Evolutionary conservation across 2,329 filamentous ascomycete species (phyloP).

Genomic region (Trichoderma sp.): DNA sequence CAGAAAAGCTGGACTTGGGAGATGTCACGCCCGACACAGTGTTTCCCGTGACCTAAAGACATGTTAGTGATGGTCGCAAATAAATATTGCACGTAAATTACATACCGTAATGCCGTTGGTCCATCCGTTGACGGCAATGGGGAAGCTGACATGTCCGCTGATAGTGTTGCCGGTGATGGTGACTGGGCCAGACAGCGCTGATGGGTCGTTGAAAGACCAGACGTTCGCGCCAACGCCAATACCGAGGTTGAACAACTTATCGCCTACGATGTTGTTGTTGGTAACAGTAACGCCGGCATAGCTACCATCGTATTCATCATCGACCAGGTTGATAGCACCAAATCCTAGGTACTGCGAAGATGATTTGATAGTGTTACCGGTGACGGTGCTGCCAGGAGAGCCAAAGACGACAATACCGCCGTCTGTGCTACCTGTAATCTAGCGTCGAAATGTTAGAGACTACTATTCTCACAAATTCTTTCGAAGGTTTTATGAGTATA

Average conservation of each 20-base stretch:
- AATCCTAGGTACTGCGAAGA: constrained; percentile 31
- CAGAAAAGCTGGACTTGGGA: constrained; percentile 30
- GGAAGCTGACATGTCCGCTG: constrained; percentile 31
- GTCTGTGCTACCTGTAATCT: constrained; percentile 32
- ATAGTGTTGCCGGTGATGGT: constrained; percentile 30
- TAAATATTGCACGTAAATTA: background rate
- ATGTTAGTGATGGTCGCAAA: background rate
- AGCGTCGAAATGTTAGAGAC: background rate
- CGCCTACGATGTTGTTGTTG: constrained; percentile 31
- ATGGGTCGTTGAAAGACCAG: constrained; percentile 31
- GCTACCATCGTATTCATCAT: constrained; percentile 30
- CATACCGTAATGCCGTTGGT: constrained; percentile 28
- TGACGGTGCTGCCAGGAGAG: constrained; percentile 31
- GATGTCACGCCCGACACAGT: constrained; percentile 28
- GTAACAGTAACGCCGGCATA: constrained; percentile 32
- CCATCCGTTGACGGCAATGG: constrained; percentile 34
- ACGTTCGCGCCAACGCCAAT: constrained; percentile 33
- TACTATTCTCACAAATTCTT: background rate
- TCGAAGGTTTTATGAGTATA: too few species aligned
- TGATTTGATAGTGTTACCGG: constrained; percentile 31
- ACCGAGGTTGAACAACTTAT: constrained; percentile 31
- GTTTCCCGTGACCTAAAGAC: constrained; percentile 28
- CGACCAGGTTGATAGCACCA: constrained; percentile 35
- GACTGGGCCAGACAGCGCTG: constrained; percentile 27
- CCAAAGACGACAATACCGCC: constrained; percentile 34